Conservation (phyloP, 1,139 yeast genomes). For the Yamadazyma epiphylla region DNA sequence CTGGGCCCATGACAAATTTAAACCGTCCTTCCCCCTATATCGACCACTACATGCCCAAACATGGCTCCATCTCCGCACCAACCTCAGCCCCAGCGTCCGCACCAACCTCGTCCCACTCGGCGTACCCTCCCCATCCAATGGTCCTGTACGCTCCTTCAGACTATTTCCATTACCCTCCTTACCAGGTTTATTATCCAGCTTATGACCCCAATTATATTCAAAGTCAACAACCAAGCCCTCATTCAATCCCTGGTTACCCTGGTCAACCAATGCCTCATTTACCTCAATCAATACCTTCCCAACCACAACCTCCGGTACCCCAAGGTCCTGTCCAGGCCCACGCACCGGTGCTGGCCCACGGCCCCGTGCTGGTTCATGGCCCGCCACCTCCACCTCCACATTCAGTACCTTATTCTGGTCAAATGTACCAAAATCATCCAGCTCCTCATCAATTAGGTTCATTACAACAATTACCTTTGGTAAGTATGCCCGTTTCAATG, state of each 20-base stretch:
- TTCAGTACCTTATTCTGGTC: constrained; percentile 1
- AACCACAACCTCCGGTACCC: too few species aligned
- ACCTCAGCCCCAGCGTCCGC: background rate
- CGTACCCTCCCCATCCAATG: constrained; percentile 2
- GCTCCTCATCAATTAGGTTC: background rate
- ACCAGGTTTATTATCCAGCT: constrained; percentile 4
- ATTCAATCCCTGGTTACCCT: background rate
- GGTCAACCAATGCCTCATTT: too few species aligned
- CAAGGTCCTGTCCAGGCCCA: background rate
- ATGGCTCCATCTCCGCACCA: background rate
- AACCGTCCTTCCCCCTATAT: too few species aligned
- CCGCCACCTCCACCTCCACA: constrained; percentile 1
- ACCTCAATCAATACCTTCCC: constrained; percentile 1
- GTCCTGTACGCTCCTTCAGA: constrained; percentile 3
- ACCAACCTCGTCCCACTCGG: constrained; percentile 1
- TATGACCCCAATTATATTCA: constrained; percentile 3
- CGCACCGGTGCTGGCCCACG: background rate
- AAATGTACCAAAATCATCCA: background rate
- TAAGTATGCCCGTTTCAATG: constrained; percentile 5
- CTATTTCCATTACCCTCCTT: constrained; percentile 6
- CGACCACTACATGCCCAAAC: too few species aligned
- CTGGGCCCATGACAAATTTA: background rate
- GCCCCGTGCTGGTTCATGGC: background rate
- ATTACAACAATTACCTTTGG: background rate
- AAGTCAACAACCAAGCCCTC: background rate